phyloP scores from a whole-genome alignment of 1,284 basidiomycete species.

The Ustilago loliicola region DNA sequence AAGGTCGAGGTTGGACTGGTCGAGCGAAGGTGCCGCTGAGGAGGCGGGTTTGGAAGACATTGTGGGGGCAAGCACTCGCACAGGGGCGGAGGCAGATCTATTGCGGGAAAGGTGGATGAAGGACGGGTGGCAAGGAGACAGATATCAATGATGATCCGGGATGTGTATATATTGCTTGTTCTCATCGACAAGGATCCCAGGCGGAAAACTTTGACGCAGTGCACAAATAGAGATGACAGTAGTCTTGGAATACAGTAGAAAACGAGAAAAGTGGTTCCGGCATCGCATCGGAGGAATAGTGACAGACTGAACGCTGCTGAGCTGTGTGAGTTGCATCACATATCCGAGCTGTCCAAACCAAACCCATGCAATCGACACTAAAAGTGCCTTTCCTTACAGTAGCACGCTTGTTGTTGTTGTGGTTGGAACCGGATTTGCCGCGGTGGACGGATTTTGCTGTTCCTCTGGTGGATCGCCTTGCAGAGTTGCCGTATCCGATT shows the following conservation, averaged over 20 bases:
- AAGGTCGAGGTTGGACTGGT: conserved; percentile 31
- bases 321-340: background rate
- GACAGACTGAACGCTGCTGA: background rate
- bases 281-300: conserved; percentile 6
- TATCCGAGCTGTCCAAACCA: conserved; percentile 4
- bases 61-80: background rate
- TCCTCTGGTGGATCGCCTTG: no score
- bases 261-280: background rate
- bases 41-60: conserved; percentile 36
- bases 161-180: conserved; percentile 13
- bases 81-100: conserved; percentile 8
- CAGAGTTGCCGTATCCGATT: background rate
- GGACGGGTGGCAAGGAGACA: background rate
- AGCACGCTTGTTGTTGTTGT: background rate
- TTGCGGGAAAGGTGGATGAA: background rate
- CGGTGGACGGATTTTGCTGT: background rate
- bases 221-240: background rate
- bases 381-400: background rate
- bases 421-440: conserved; percentile 4
- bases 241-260: background rate
- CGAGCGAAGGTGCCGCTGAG: conserved; percentile 24
- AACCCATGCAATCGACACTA: background rate
- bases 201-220: background rate
- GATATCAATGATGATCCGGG: background rate
- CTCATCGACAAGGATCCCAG: background rate